Percentiles rank a stretch among this genome's conserved stretches.
Conservation (phyloP, 2,329 filamentous ascomycete species). For the Ophiostoma fasciatum region DNA sequence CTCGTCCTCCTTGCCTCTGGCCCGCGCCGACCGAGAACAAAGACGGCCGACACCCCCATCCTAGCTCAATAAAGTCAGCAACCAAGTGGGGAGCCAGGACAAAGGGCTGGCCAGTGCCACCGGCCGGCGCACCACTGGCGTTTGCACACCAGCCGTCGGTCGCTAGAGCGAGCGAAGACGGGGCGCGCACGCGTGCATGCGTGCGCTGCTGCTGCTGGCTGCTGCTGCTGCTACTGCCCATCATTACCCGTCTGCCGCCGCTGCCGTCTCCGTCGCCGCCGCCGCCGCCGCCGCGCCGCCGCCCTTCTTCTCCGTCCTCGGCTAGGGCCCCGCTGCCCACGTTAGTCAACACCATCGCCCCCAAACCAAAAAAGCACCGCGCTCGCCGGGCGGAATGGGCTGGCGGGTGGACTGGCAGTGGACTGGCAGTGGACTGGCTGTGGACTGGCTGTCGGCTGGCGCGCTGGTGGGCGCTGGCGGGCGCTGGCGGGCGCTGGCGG, state of each 20-base stretch:
- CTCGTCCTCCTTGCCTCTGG: too few relatives aligned
- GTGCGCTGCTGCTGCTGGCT: neutral
- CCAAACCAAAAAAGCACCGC: neutral
- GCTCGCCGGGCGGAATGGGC: too few relatives aligned
- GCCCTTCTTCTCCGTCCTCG: constrained; percentile 11
- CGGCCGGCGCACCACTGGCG: constrained; percentile 1
- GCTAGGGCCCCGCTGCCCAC: constrained; percentile 8
- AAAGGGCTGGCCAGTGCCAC: constrained; percentile 6
- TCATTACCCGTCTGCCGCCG: constrained; percentile 10
- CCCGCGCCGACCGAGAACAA: too few relatives aligned
- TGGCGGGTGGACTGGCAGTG: too few relatives aligned
- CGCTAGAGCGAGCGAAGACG: too few relatives aligned
- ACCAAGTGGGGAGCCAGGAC: constrained; percentile 8
- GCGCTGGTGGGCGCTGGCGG: too few relatives aligned
- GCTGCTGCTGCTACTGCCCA: constrained; percentile 2
- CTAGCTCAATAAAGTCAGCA: constrained; percentile 6
- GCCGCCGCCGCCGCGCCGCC: too few relatives aligned
- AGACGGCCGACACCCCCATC: constrained; percentile 1
- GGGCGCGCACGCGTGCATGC: neutral
- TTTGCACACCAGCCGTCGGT: too few relatives aligned
- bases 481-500: too few relatives aligned
- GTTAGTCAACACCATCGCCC: neutral
- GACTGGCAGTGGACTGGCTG: too few relatives aligned
- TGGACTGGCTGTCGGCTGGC: too few relatives aligned
- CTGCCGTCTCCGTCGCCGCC: too few relatives aligned